Base-by-base conservation (phyloP, 441 rosid genomes). In the Eutrema salsugineum region DNA sequence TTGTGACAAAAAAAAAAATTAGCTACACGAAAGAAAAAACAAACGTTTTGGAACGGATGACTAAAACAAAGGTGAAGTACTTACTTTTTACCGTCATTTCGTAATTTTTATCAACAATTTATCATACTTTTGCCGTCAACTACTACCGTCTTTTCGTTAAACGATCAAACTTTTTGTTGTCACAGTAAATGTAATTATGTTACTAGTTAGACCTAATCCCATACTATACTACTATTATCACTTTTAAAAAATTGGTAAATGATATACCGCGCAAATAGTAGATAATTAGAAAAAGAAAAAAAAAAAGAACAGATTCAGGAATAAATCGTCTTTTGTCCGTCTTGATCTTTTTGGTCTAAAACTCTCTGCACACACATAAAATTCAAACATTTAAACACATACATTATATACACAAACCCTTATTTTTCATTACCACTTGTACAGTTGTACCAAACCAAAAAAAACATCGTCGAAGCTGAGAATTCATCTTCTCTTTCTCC, bases 311-410 rank as follows among this genome's bases (percentile, higher is more conserved):
- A 63, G 14, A 35, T 36, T 46, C 22, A 65, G 12, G 61, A 66
- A 66, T 42, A 59, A 50, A 20, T 66, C 11, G 19, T 33, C 55
- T 22, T 73, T 51, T 49, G 67, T 39, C 51, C 5, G 17, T 60
- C 66, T 59, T 22, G 36, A 38, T 38, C 48, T 8, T 51, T 46
- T 70, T 38, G 28, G 35, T 68, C 36, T 55, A 68, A 71, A 24
- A 33, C 32, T 32, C 57, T 24, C 64, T 55, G 15, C 35, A 59
- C 67, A 42, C 71, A 15, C 65, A 46, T 57, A 66, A 57, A 73
- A 42, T 66, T 73, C 66, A 48, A 66, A 66, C 54, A 8, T 32
- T 63, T 50, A 59, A 66, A 74, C 67, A 66, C 55, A 60, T 27
- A 40, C 22, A 63, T 10, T 27, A 40, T 16, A 63, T 10, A 24